Evolutionary conservation across 306 rosid genomes (phyloP).

Genomic region (Astragalus membranaceus): DNA sequence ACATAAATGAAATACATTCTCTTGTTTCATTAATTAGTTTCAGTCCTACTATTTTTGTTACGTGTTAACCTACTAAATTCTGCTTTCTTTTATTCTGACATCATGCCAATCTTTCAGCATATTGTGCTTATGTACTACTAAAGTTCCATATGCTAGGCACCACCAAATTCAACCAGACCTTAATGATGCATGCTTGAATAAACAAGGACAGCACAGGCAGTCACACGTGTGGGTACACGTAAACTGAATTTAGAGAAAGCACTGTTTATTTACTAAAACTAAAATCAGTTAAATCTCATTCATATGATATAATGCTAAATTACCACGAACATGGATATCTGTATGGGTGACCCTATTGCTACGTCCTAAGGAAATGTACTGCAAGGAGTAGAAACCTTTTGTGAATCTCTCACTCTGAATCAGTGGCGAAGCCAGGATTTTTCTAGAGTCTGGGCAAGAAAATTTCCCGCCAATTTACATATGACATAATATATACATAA

Average conservation of each 20-base stretch:
- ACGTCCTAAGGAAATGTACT: constrained; percentile 84
- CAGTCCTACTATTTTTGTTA: neutral
- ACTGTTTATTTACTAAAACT: neutral
- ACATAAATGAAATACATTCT: neutral
- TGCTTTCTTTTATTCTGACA: neutral
- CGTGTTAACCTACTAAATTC: neutral
- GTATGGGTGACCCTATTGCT: constrained; percentile 79
- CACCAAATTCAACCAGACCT: no score
- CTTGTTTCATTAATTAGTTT: neutral
- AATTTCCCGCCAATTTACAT: no score
- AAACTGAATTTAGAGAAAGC: constrained; percentile 2
- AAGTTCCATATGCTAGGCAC: no score
- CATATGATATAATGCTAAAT: constrained; percentile 20
- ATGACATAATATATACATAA: no score
- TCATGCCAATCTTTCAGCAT: no score
- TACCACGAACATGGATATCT: constrained; percentile 82
- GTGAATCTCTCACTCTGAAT: neutral
- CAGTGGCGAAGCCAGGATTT: no score
- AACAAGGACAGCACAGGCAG: no score
- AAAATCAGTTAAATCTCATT: neutral
- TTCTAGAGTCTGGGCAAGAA: no score
- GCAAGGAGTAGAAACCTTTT: constrained; percentile 13
- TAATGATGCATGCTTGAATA: no score
- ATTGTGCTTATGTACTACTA: no score
- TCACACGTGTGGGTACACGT: no score